Percentiles rank a stretch among this genome's conserved stretches.
Conservation (phyloP, 345 rosid genomes). For the Lagerstroemia speciosa region DNA sequence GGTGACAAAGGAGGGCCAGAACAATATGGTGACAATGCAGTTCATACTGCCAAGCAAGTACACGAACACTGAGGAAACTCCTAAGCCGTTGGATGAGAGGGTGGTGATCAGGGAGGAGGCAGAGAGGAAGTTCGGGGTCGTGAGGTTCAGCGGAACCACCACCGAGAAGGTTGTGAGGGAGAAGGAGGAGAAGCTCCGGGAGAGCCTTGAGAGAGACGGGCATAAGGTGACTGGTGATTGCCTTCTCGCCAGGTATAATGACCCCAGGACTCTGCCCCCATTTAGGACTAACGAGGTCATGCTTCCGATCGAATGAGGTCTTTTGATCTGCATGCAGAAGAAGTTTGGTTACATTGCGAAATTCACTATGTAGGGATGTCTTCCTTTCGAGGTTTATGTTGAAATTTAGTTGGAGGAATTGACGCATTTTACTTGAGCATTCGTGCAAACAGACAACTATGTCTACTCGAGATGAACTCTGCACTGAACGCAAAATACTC, state of each 20-base stretch:
- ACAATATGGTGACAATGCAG: slow-evolving; percentile 62
- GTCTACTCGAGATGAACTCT: not conserved
- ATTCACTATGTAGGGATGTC: not conserved
- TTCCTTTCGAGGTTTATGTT: not conserved
- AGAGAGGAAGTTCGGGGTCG: slow-evolving; percentile 65
- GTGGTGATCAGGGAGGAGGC: slow-evolving; percentile 61
- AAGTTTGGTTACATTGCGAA: not conserved
- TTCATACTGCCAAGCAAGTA: slow-evolving; percentile 67
- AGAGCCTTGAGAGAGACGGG: slow-evolving; percentile 65
- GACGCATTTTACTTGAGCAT: not conserved
- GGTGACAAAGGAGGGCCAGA: slow-evolving; percentile 37
- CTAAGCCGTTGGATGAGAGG: slow-evolving; percentile 76
- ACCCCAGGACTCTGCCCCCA: slow-evolving; percentile 75
- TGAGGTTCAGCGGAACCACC: slow-evolving; percentile 60
- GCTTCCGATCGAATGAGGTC: slow-evolving; percentile 58
- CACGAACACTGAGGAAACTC: slow-evolving; percentile 65
- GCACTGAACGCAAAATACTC: not conserved
- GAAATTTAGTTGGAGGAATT: not conserved
- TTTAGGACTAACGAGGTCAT: slow-evolving; percentile 73
- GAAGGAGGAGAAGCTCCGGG: slow-evolving; percentile 56
- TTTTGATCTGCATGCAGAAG: not conserved
- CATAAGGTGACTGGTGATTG: slow-evolving; percentile 47
- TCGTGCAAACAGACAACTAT: not conserved
- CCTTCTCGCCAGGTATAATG: slow-evolving; percentile 73
- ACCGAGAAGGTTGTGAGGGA: slow-evolving; percentile 54